Conservation (phyloP, 139 green algal genomes). For the Coccomyxa sp. region DNA sequence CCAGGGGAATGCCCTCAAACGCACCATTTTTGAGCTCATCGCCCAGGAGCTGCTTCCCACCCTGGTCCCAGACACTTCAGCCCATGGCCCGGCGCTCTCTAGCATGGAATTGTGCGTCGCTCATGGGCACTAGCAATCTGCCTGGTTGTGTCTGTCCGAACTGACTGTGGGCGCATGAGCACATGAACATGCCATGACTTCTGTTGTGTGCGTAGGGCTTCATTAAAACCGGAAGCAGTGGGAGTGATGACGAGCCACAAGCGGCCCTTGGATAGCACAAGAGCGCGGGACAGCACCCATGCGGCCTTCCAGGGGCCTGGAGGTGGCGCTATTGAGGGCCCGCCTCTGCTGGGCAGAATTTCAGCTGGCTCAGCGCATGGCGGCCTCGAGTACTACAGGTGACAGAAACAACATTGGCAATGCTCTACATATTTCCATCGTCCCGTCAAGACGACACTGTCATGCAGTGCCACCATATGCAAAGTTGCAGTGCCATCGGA, state of each 20-base stretch:
- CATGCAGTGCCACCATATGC: too few relatives aligned
- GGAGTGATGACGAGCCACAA: too few relatives aligned
- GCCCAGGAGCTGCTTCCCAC: slow-evolving; percentile 71
- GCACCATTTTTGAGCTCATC: slow-evolving; percentile 87
- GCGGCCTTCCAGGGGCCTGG: not conserved
- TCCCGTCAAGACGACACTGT: too few relatives aligned
- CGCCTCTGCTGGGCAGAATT: not conserved
- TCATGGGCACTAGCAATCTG: not conserved
- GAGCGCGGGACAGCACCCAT: too few relatives aligned
- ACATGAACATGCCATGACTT: too few relatives aligned
- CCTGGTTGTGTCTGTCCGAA: too few relatives aligned
- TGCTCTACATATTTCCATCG: too few relatives aligned
- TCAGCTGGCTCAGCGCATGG: slow-evolving; percentile 12
- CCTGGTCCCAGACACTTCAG: slow-evolving; percentile 5
- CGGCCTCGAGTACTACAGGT: slow-evolving; percentile 21
- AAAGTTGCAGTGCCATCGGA: not conserved
- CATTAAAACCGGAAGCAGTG: too few relatives aligned
- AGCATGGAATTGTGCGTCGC: not conserved
- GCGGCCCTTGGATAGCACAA: too few relatives aligned
- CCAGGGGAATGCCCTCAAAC: slow-evolving; percentile 60
- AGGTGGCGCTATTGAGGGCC: slow-evolving; percentile 1
- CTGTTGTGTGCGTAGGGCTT: too few relatives aligned
- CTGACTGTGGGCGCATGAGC: too few relatives aligned
- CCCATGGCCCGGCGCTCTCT: not conserved
- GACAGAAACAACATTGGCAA: not conserved